phyloP scores from a whole-genome alignment of 1,284 basidiomycete species.

The Vanrija humicola region DNA sequence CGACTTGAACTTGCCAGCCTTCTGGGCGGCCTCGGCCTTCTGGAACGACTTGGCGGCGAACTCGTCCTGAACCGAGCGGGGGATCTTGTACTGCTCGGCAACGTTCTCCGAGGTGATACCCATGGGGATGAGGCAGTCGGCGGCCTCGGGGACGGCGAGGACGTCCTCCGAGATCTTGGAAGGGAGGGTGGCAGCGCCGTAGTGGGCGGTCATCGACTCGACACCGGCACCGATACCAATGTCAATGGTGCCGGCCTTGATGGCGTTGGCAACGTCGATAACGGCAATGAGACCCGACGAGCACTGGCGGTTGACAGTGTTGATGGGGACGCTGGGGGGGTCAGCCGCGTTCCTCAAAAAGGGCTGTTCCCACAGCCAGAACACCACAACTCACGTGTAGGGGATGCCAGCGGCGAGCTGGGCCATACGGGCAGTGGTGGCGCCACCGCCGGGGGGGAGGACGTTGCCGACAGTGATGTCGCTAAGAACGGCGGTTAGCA shows the following conservation, averaged over 20 bases:
- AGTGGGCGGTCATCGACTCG: constrained; percentile 90
- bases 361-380: background rate
- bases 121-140: constrained; percentile 94
- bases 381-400: constrained; percentile 53
- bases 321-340: constrained; percentile 57
- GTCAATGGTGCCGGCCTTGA: constrained; percentile 76
- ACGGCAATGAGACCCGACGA: constrained; percentile 87
- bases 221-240: constrained; percentile 94
- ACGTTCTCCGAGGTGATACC: constrained; percentile 97
- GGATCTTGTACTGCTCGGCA: constrained; percentile 72
- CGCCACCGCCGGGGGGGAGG: constrained; percentile 86
- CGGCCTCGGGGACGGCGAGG: constrained; percentile 70
- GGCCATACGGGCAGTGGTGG: constrained; percentile 88
- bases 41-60: constrained; percentile 76
- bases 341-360: background rate
- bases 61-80: constrained; percentile 77
- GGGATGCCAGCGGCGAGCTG: constrained; percentile 89
- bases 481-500: constrained; percentile 56
- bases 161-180: constrained; percentile 76
- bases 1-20: constrained; percentile 83
- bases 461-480: constrained; percentile 92
- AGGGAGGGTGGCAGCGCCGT: constrained; percentile 66
- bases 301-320: constrained; percentile 93
- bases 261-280: constrained; percentile 85
- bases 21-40: constrained; percentile 79